Base-by-base conservation (phyloP, 1,284 basidiomycete species). In the Irpex sp. region DNA sequence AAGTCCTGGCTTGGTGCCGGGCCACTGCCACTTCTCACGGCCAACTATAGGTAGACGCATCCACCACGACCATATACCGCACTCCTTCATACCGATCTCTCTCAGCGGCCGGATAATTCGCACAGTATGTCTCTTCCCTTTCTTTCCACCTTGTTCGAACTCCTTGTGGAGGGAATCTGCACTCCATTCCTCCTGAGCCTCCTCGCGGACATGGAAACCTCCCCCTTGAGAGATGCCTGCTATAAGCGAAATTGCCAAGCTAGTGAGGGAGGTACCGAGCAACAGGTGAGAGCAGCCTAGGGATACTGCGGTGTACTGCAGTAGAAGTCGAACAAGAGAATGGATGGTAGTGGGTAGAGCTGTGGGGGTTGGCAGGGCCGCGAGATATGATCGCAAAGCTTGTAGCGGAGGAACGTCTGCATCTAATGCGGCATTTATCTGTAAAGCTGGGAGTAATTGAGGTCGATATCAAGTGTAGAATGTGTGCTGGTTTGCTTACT, bases 81-180 rank as follows among this genome's bases (percentile, higher is more conserved):
- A 93, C 73, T 96, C 94, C 72, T 95, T 96, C 78, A 87, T 85
- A 2, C 87, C 89, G 17, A 94, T 74, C 60, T 94, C 93, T 60
- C 85, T 81, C 68, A 96, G 79, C 0, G 93, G 92, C 52, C 90
- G 83, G 37, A 92, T 75, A 7, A 92, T 74, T 36, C 84, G 79
- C n/a, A 92, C 76, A 2, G 69, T 69, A 6, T 69, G 68, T 13
- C 62, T 59, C 62, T 61, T 65, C 19, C 63, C 64, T 19, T 59
- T 65, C 37, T 63, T 56, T 40, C 55, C 37, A 8, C 31, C 40
- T 57, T 55, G 5, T 37, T 61, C 62, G 17, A 26, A 44, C 7
- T 51, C n/a, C 15, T 31, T 47, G 15, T 48, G 15, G 6, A 54
- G 3, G 21, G 49, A 52, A 2, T 68, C 68, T n/a, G 79, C 70